Evolutionary conservation across 1,139 yeast genomes (phyloP), one percentile per base, ranked within the genome.

Genomic region (Sugiyamaella pinicola): DNA sequence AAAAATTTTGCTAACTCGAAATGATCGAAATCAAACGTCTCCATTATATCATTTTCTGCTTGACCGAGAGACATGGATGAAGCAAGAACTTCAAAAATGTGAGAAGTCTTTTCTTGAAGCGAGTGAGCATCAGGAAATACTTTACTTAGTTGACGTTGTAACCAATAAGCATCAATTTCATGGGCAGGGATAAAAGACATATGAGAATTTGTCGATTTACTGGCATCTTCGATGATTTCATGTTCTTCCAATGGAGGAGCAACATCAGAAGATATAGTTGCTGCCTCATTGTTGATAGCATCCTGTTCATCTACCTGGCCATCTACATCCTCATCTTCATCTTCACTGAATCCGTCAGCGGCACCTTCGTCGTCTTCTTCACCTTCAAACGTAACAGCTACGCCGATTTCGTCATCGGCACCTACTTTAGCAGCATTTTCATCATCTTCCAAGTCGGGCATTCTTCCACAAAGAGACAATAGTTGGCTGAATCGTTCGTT

Each of bases 371-470:
- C 66, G 21, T 66, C 75, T 2, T 69, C 72, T 3, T 72, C 76
- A 2, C 46, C 47, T 19, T 74, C 77, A 39, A 74, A 76, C 2
- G 74, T 74, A 5, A 75, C 79, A 9, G 77, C 83, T 24, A 75
- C 74, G 5, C 75, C 77, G 13, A 73, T 67, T 2, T 77, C 82
- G 10, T 74, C 73, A 7, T 72, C 75, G 2, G 60, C 68, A 1
- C 59, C 68, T 0, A 64, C 17, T 37, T 21, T 35, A 3, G n/a
- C 34, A 3, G 22, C 4, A 12, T 10, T 19, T 22, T 43, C 47
- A 3, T 65, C 74, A 17, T 73, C 72, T 1, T 71, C 73, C 59
- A 77, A 82, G 61, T 85, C 96, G 0, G 84, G 78, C 42, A 91
- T 79, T 26, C 74, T 70, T 41, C 77, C 75, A 4, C 81, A 72